Base-by-base conservation (phyloP, 805 yeast species). In the Cyberlindnera xylosilytica region DNA sequence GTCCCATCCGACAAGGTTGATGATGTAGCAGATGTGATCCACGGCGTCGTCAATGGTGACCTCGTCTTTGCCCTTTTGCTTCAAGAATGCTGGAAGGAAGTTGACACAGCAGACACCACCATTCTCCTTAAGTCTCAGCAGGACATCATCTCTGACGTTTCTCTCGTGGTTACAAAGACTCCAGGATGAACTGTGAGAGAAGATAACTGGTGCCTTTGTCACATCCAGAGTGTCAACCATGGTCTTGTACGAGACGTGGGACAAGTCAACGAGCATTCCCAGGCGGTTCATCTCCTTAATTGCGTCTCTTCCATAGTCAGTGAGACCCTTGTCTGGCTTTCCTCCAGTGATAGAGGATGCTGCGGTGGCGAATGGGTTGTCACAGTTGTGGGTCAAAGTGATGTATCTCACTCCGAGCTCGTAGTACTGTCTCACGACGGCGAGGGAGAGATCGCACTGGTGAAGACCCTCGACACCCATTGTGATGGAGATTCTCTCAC, bases 381-480 rank as follows among this genome's bases (percentile, higher is more conserved):
- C 79, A 57, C 80, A 74, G 51, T 75, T 75, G 45, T 75, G 80
- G 0, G 80, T 75, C 39, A 76, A 53, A 0, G 81, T 76, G 32
- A 73, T 69, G 52, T 76, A 76, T 27, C 79, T 51, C n/a, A 75
- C 77, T 12, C 81, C 81, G 24, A 76, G 47, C 6, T 70, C 75
- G 48, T 56, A 69, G 51, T 70, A 76, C 50, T 66, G 72, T 50
- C 81, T 63, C 22, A 76, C 58, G 15, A 73, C 76, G 13, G 69
- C 78, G 13, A 75, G 50, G 2, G 79, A 73, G 2, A 68, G 50
- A 49, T 74, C 81, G 18, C 68, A 66, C 55, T 74, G 79, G 53
- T 76, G 81, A 70, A 75, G 57, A 5, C 81, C 80, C 55, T 76
- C 81, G 17, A 74, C 70, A 13, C 80, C 81, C 46, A 76, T 44